Evolutionary conservation across 108 stramenopile species (phyloP).

Genomic region (Fistulifera solaris): DNA sequence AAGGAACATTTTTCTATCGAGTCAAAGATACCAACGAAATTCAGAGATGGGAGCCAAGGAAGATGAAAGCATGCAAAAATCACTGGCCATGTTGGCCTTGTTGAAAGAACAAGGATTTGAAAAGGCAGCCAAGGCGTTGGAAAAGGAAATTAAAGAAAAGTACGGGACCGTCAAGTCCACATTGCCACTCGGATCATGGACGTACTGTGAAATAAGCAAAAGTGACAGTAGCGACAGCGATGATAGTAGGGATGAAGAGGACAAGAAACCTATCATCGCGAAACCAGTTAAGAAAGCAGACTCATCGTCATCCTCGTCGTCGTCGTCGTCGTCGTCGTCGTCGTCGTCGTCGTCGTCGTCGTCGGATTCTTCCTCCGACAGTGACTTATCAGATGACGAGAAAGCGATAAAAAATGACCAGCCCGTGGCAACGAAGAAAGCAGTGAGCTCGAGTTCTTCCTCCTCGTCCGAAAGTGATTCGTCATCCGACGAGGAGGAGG

Average conservation of each 20-base stretch:
- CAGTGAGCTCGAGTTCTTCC: background rate
- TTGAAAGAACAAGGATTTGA: slow-evolving; percentile 14
- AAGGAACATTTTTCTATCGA: no score
- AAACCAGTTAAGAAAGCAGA: background rate
- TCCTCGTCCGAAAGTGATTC: background rate
- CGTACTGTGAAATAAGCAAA: background rate
- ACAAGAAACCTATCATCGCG: background rate
- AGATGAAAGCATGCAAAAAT: slow-evolving; percentile 1
- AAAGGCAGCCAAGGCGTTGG: slow-evolving; percentile 20
- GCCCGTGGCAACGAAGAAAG: background rate
- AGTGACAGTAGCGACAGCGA: slow-evolving; percentile 3
- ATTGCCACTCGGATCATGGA: background rate
- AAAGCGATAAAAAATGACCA: background rate
- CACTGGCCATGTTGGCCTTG: slow-evolving; percentile 18
- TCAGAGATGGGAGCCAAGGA: background rate
- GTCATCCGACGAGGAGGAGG: background rate
- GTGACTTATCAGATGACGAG: no score
- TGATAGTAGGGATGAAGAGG: background rate
- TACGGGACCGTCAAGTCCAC: slow-evolving; percentile 9
- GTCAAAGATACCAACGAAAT: no score
- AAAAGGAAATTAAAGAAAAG: slow-evolving; percentile 27
- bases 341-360: background rate
- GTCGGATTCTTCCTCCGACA: no score
- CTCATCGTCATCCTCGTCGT: background rate
- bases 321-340: background rate